Base-by-base conservation (phyloP, 2,329 filamentous ascomycete genomes). In the Ascomycota sp. region DNA sequence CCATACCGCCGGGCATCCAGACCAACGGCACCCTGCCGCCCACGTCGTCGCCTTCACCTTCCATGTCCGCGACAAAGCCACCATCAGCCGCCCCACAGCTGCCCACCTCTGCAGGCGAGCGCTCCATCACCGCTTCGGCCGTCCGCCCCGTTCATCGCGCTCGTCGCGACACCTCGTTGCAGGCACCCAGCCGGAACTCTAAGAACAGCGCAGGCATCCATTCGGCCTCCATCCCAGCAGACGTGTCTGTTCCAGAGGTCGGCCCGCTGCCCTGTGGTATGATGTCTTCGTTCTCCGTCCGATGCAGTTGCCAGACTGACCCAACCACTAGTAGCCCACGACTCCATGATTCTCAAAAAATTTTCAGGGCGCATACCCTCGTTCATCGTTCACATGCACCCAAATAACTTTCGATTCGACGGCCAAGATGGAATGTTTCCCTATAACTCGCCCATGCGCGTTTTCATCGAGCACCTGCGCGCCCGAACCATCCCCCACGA, bases 351-450 rank as follows among this genome's bases (percentile, higher is more conserved):
- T 32, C 62, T 95, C n/a, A 73, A 69, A 44, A 92, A 84, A 55
- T 83, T 76, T 54, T 63, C 64, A 56, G 47, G 81, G 62, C 64
- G 64, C 33, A 70, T 75, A 7, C 84, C 89, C 0, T 95, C 86
- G 4, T 61, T 98, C 21, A 72, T 86, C 33, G 62, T 98, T 21
- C 84, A 93, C 51, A 61, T 98, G 26, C 75, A 93, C 49, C 66
- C 73, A 8, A 82, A 69, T 5, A 76, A 92, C 54, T 95, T 92
- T 50, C 72, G 78, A 37, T 92, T 98, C 56, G 86, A 95, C 44
- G 73, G 83, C 45, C 86, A 93, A 54, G 83, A 92, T 52, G 80
- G 84, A 47, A 86, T 79, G 49, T 93, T 92, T 45, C 67, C 71
- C 6, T 95, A 95, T 54, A 80, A 81, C 46, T 92, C 83, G 13